Evolutionary conservation across 257 asterid species (phyloP).

Genomic region (Penstemon eatonii): DNA sequence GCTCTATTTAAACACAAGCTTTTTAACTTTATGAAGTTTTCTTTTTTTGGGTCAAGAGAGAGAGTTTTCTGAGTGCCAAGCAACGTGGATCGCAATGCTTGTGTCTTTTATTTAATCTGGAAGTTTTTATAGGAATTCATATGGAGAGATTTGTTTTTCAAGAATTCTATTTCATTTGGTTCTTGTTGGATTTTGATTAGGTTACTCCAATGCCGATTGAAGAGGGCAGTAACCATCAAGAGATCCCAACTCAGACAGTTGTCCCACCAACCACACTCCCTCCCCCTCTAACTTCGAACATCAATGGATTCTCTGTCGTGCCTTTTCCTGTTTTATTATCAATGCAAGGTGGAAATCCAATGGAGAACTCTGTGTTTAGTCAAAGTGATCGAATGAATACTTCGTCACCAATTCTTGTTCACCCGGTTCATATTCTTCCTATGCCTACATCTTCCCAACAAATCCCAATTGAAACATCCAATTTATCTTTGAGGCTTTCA

Average conservation of each 20-base stretch:
- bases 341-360: constrained; percentile 47
- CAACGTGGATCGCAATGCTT: constrained; percentile 27
- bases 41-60: constrained; percentile 16
- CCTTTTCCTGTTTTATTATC: constrained; percentile 56
- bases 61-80: constrained; percentile 29
- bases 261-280: constrained; percentile 32
- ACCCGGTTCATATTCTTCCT: constrained; percentile 33
- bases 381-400: constrained; percentile 31
- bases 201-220: constrained; percentile 56
- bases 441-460: constrained; percentile 40
- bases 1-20: constrained; percentile 10
- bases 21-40: constrained; percentile 20
- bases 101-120: constrained; percentile 9
- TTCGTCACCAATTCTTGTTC: constrained; percentile 37
- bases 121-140: not conserved
- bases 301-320: constrained; percentile 45
- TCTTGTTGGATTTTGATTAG: constrained; percentile 37
- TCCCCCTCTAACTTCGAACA: constrained; percentile 30
- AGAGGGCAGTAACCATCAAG: constrained; percentile 43
- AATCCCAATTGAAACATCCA: constrained; percentile 39
- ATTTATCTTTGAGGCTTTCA: constrained; percentile 61
- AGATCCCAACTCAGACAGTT: constrained; percentile 23
- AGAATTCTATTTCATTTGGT: not conserved
- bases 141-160: not conserved
- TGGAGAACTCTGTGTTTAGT: constrained; percentile 24